These are phyloP conservation scores for Shiraia sp. DNA, from an alignment of 2,329 filamentous ascomycete genomes.

Conservation along the genomic window DNA sequence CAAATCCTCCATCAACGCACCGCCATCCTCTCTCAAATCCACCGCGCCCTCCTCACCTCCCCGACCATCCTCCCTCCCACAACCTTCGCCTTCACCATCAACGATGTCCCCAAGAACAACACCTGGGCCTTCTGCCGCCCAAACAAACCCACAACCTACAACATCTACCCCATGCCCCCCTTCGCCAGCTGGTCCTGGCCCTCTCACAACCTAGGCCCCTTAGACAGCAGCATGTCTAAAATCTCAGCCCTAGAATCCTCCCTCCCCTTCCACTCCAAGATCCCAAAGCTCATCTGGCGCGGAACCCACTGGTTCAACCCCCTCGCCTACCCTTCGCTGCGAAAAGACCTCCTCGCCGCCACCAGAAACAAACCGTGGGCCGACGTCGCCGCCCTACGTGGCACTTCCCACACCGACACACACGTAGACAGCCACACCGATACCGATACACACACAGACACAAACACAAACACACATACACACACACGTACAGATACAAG, in stretches of 20 bases:
- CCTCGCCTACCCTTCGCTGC: constrained; percentile 15
- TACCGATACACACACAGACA: too few relatives aligned
- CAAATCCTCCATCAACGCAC: constrained; percentile 23
- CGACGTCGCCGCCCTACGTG: constrained; percentile 17
- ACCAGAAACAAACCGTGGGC: constrained; percentile 21
- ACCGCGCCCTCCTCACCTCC: constrained; percentile 17
- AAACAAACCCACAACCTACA: constrained; percentile 12
- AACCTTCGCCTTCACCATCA: constrained; percentile 20
- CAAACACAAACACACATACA: too few relatives aligned
- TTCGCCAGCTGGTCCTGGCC: constrained; percentile 24
- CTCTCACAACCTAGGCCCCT: constrained; percentile 6
- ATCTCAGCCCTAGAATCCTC: constrained; percentile 10
- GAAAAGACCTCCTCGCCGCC: constrained; percentile 20
- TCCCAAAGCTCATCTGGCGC: constrained; percentile 22
- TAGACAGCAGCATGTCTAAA: constrained; percentile 10
- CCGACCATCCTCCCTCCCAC: constrained; percentile 15
- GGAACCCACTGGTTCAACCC: constrained; percentile 28
- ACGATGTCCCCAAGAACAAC: constrained; percentile 22
- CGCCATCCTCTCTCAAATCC: constrained; percentile 19
- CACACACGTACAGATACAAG: too few relatives aligned
- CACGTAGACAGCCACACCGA: too few relatives aligned
- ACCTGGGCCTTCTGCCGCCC: constrained; percentile 18
- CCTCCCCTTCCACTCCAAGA: constrained; percentile 13
- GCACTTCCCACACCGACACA: too few relatives aligned
- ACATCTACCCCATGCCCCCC: constrained; percentile 26